These are phyloP conservation scores for Coccinonectria pachysandricola DNA, from an alignment of 2,329 filamentous ascomycete species.

Conservation along the genomic window DNA sequence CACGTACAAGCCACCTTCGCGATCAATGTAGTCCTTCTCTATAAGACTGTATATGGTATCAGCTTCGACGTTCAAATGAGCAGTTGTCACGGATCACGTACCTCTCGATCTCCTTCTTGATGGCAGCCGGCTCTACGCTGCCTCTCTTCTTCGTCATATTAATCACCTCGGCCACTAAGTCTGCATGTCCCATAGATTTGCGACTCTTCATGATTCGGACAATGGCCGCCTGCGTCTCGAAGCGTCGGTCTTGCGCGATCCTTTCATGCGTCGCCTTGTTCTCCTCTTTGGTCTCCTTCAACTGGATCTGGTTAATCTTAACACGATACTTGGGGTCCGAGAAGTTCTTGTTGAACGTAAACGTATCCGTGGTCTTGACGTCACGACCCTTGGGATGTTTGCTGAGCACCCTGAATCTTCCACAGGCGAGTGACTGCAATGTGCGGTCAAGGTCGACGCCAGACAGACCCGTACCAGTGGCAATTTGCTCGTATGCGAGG, in stretches of 20 bases:
- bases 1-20: constrained; percentile 59
- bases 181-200: constrained; percentile 77
- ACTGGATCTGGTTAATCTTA: constrained; percentile 98
- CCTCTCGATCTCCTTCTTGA: constrained; percentile 97
- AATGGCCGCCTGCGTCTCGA: constrained; percentile 94
- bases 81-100: too few relatives aligned
- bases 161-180: constrained; percentile 86
- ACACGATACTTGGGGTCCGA: constrained; percentile 74
- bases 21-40: constrained; percentile 87
- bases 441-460: constrained; percentile 78
- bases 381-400: constrained; percentile 84
- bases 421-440: constrained; percentile 88
- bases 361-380: constrained; percentile 67
- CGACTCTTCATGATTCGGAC: constrained; percentile 94
- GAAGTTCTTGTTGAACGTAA: constrained; percentile 71
- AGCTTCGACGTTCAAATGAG: too few relatives aligned
- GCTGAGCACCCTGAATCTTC: constrained; percentile 69
- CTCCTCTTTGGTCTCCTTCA: constrained; percentile 91
- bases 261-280: constrained; percentile 90
- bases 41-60: constrained; percentile 69
- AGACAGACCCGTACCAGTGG: constrained; percentile 61
- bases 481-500: constrained; percentile 66
- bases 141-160: constrained; percentile 79
- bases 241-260: constrained; percentile 80
- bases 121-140: constrained; percentile 73